Evolutionary conservation across 1,284 basidiomycete species (phyloP), one percentile per base, ranked within the genome.

Genomic region (Schizophyllum commune): DNA sequence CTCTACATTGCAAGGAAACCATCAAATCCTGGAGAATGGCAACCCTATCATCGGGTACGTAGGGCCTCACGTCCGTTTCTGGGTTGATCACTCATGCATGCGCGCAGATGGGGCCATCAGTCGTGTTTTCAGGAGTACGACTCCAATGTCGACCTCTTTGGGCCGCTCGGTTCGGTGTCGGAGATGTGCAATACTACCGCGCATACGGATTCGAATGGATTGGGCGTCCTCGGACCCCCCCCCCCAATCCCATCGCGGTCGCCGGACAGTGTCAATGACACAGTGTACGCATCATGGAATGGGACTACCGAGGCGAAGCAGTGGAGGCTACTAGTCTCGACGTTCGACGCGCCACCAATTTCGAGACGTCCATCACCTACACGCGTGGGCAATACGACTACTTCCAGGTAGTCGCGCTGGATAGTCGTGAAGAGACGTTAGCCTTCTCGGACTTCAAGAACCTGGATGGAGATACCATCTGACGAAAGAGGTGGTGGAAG

Each of bases 271-370:
- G 21, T 11, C 1, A 55, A 53, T 32, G 57, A 17, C 15, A 58
- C 58, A 20, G 52, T 63, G 1, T 63, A 55, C 32, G 62, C 61
- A 9, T 61, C 62, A n/a, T 63, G 62, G 62, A 64, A 64, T 53
- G 60, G 63, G 5, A 58, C 60, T 27, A 64, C 63, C 33, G 27
- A 60, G 39, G 60, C 61, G 8, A 60, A 47, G 15, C 8, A 17
- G 32, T 64, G 54, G 13, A 27, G 15, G 9, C 53, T 64, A 8
- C 21, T 60, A 6, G 52, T 6, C n/a, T 54, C 52, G 6, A 54
- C 52, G 6, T 6, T 6, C 52, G 17, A n/a, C n/a, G 52, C 52
- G 52, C 52, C 52, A 54, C 6, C 52, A n/a, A 54, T n/a, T 54
- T 54, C 52, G 52, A 54, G 52, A 54, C 52, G 6, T 6, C n/a